Evolutionary conservation across 2,329 filamentous ascomycete genomes (phyloP).

Genomic region (Nothomitra cinnamomea): DNA sequence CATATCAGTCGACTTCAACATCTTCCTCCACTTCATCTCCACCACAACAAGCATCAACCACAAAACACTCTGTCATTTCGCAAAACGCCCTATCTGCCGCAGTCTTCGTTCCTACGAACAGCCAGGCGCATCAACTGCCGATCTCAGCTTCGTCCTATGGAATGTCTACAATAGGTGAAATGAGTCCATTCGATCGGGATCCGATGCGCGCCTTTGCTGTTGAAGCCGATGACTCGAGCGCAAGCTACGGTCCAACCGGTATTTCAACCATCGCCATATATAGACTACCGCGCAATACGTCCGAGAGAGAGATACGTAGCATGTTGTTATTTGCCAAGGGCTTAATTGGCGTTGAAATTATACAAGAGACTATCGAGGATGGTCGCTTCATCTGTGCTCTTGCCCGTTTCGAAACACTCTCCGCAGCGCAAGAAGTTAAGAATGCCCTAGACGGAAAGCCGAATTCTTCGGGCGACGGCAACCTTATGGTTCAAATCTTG

Average conservation of each 20-base stretch:
- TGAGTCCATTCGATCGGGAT: constrained; percentile 10
- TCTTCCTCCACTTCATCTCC: constrained; percentile 1
- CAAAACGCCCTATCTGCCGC: constrained; percentile 2
- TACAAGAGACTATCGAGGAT: constrained; percentile 38
- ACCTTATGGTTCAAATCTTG: constrained; percentile 43
- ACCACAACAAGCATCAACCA: background rate
- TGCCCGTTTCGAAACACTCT: constrained; percentile 38
- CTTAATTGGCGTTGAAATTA: constrained; percentile 39
- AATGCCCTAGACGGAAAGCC: constrained; percentile 43
- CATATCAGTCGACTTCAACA: background rate
- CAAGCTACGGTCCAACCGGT: background rate
- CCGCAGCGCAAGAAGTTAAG: constrained; percentile 41
- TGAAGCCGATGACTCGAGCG: constrained; percentile 3
- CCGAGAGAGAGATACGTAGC: constrained; percentile 39
- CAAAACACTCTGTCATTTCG: background rate
- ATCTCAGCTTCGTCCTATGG: constrained; percentile 9
- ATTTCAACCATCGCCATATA: constrained; percentile 35
- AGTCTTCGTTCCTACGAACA: constrained; percentile 5
- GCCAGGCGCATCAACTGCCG: constrained; percentile 6
- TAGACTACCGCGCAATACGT: constrained; percentile 40
- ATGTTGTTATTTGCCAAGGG: constrained; percentile 51
- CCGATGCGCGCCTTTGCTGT: constrained; percentile 5
- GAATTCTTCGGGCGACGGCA: constrained; percentile 42
- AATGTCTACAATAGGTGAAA: constrained; percentile 10
- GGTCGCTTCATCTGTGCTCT: constrained; percentile 38